Evolutionary conservation across 495 filamentous ascomycete species (phyloP).

Genomic region (Hypoxylon crocopeplum): DNA sequence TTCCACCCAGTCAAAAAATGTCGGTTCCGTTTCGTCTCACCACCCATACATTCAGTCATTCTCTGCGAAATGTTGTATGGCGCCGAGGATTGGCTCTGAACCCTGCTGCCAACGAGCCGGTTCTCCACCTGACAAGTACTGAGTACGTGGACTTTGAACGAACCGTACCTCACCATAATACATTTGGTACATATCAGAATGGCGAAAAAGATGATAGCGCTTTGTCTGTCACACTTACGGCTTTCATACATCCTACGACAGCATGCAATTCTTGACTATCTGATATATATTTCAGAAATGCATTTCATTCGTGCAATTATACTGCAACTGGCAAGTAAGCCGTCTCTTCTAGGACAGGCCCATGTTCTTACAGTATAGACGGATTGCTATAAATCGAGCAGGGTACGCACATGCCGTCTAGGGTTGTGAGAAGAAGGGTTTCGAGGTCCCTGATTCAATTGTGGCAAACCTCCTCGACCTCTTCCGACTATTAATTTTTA

Average conservation of each 20-base stretch:
- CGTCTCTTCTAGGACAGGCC: too few species aligned
- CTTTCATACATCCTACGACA: too few species aligned
- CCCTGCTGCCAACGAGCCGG: constrained; percentile 33
- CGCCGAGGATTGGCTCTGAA: constrained; percentile 24
- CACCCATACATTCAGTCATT: constrained; percentile 14
- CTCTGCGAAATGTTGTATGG: background rate
- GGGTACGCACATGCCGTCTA: too few species aligned
- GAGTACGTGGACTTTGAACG: constrained; percentile 25
- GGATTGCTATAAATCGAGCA: too few species aligned
- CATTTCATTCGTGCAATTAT: constrained; percentile 21
- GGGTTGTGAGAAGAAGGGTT: constrained; percentile 1
- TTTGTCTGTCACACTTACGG: too few species aligned
- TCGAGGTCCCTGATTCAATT: background rate
- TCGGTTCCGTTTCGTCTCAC: constrained; percentile 22
- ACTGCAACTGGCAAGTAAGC: too few species aligned
- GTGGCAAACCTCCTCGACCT: constrained; percentile 15
- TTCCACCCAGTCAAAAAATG: constrained; percentile 17
- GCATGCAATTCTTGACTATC: too few species aligned
- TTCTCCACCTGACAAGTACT: constrained; percentile 16
- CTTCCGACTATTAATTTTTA: background rate
- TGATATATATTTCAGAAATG: constrained; percentile 18
- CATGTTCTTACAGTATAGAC: too few species aligned
- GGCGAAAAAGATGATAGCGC: constrained; percentile 13
- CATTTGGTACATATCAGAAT: too few species aligned
- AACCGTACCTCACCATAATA: too few species aligned